Evolutionary conservation across 257 asterid species (phyloP).

Genomic region (Linderniella brevidens): DNA sequence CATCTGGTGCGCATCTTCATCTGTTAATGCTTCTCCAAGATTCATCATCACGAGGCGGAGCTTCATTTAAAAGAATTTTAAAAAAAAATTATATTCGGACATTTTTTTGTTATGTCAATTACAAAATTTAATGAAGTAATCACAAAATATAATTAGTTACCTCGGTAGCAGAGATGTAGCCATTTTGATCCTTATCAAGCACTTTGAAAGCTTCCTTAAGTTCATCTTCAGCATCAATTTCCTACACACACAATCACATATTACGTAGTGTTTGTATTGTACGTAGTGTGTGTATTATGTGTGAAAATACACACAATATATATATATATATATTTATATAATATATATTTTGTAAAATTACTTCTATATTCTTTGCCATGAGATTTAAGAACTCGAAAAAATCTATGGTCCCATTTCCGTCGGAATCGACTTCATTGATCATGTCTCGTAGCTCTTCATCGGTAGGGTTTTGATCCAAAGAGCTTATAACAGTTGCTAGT

Average conservation of each 20-base stretch:
- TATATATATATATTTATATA: too few species aligned
- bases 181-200: constrained; percentile 3
- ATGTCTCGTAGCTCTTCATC: constrained; percentile 4
- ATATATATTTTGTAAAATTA: not conserved
- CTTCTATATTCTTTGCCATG: constrained; percentile 2
- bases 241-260: not conserved
- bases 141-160: not conserved
- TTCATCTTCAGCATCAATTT: constrained; percentile 1
- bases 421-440: constrained; percentile 3
- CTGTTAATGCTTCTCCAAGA: constrained; percentile 16
- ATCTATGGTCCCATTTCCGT: constrained; percentile 2
- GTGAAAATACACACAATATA: too few species aligned
- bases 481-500: not conserved
- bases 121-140: too few species aligned
- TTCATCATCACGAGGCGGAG: constrained; percentile 19
- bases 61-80: too few species aligned
- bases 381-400: not conserved
- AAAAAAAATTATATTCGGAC: too few species aligned
- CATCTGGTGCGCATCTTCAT: constrained; percentile 18
- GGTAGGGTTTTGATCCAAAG: constrained; percentile 4
- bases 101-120: too few species aligned
- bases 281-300: too few species aligned
- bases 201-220: constrained; percentile 4
- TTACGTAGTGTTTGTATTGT: too few species aligned
- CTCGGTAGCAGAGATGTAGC: constrained; percentile 2